Evolutionary conservation across 1,284 basidiomycete genomes (phyloP).

Genomic region (Malassezia slooffiae): DNA sequence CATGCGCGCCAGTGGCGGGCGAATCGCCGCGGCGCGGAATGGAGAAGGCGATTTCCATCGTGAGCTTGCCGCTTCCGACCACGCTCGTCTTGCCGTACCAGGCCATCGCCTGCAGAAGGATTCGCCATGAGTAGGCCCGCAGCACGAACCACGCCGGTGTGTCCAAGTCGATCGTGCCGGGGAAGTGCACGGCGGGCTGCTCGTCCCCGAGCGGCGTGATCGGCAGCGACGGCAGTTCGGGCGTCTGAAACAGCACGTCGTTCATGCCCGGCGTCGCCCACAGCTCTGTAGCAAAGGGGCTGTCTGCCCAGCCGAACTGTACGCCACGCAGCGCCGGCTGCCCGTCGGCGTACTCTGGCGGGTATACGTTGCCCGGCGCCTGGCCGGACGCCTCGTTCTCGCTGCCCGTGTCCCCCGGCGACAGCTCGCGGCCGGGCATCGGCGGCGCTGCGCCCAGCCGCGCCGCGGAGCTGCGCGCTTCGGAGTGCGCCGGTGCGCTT

Average conservation of each 20-base stretch:
- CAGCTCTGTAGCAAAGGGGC: slow-evolving; percentile 1
- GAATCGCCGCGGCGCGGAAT: slow-evolving; percentile 3
- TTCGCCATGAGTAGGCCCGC: slow-evolving; percentile 14
- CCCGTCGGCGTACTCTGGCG: slow-evolving; percentile 7
- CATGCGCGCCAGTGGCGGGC: not conserved
- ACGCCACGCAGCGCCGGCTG: slow-evolving; percentile 13
- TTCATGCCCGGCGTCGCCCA: not conserved
- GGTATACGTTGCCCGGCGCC: not conserved
- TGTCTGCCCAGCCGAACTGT: slow-evolving; percentile 10
- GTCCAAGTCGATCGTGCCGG: slow-evolving; percentile 1
- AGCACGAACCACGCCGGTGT: slow-evolving; percentile 7
- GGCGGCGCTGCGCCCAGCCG: too few relatives aligned
- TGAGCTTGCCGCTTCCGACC: not conserved
- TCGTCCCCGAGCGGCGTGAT: not conserved
- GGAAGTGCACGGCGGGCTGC: slow-evolving; percentile 5
- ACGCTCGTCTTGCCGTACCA: slow-evolving; percentile 12
- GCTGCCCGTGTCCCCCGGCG: too few relatives aligned
- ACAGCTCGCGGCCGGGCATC: too few relatives aligned
- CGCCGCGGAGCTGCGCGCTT: too few relatives aligned
- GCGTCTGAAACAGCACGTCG: slow-evolving; percentile 3
- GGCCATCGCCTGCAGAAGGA: slow-evolving; percentile 12
- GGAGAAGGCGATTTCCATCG: slow-evolving; percentile 6
- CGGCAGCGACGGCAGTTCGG: not conserved
- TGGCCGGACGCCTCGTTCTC: too few relatives aligned
- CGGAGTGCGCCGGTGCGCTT: too few relatives aligned